Conservation (phyloP, 2,329 filamentous ascomycete species). For the Microdochium bolleyi region DNA sequence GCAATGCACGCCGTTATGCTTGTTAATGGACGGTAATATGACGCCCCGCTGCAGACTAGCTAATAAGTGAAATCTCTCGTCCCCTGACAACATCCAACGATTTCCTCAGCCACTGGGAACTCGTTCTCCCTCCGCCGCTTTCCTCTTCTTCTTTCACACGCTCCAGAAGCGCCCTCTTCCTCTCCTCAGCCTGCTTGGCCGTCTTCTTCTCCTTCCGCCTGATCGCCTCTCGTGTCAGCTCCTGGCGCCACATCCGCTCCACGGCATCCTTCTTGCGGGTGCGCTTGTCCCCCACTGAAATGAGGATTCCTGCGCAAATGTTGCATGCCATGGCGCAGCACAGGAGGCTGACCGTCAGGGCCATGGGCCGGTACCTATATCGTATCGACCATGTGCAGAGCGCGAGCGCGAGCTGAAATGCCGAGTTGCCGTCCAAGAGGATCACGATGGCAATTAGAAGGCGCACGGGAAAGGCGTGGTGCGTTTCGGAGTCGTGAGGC, state of each 20-base stretch:
- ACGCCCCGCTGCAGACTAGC: background rate
- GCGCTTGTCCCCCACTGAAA: slow-evolving; percentile 65
- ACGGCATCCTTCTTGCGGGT: slow-evolving; percentile 83
- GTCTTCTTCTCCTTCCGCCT: slow-evolving; percentile 37
- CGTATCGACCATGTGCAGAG: slow-evolving; percentile 73
- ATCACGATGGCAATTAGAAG: slow-evolving; percentile 72
- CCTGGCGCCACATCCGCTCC: slow-evolving; percentile 67
- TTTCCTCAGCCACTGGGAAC: background rate
- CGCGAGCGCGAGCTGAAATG: slow-evolving; percentile 73
- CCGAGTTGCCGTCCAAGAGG: slow-evolving; percentile 69
- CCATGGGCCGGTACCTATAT: slow-evolving; percentile 59
- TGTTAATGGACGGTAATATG: background rate
- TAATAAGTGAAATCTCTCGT: background rate
- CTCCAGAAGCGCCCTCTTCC: background rate
- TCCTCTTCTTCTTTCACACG: background rate
- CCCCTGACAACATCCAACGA: background rate
- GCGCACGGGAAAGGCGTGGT: slow-evolving; percentile 68
- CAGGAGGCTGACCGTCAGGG: slow-evolving; percentile 74
- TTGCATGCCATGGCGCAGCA: slow-evolving; percentile 73
- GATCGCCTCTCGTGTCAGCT: slow-evolving; percentile 56
- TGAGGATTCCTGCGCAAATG: slow-evolving; percentile 67
- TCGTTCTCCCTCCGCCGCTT: background rate
- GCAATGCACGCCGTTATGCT: too few species aligned
- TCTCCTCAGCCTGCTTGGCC: slow-evolving; percentile 16
- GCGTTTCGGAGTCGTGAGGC: slow-evolving; percentile 76